Evolutionary conservation across 768 basidiomycete species (phyloP), one percentile per base, ranked within the genome.

Genomic region (Dacryopinax spathularia): DNA sequence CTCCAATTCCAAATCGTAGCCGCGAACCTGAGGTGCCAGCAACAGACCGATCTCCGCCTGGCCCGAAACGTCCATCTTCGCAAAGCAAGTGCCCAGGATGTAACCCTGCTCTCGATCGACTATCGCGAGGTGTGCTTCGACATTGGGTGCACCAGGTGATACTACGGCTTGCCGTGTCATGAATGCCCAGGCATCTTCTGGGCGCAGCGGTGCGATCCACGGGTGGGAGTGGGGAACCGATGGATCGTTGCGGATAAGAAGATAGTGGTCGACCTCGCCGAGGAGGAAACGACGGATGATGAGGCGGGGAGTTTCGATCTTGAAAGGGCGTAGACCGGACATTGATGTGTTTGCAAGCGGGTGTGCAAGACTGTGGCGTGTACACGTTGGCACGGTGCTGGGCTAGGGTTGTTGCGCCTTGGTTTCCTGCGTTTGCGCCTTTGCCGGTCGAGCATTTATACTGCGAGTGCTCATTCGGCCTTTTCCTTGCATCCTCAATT

Each of bases 161-260:
- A 56, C 20, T 9, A 56, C 48, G 5, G 31, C 48, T 20, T 56
- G 48, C 6, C 48, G 48, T 7, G 48, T 56, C 48, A 56, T 56
- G 48, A 56, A 56, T 31, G 48, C 48, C 48, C 48, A 56, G 5
- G 48, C 48, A 7, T 56, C 48, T 13, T 56, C 48, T 2, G 48
- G 48, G 41, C 68, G 66, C 25, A 70, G 69, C 4, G 66, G 63
- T 2, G 62, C 70, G 34, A 66, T 69, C 27, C 67, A 70, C 2
- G 72, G 70, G 0, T 71, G 68, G 63, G 71, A 69, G 22, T 74
- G 70, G 70, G 72, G 73, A 64, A 62, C 66, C n/a, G 68, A 39
- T 59, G 65, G 66, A 60, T 74, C 72, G 73, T 72, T 73, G 18
- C 61, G 73, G 66, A 70, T 73, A 5, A 72, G 71, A 4, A 70